Conservation (phyloP, 306 rosid genomes). For the Senna siamea region DNA sequence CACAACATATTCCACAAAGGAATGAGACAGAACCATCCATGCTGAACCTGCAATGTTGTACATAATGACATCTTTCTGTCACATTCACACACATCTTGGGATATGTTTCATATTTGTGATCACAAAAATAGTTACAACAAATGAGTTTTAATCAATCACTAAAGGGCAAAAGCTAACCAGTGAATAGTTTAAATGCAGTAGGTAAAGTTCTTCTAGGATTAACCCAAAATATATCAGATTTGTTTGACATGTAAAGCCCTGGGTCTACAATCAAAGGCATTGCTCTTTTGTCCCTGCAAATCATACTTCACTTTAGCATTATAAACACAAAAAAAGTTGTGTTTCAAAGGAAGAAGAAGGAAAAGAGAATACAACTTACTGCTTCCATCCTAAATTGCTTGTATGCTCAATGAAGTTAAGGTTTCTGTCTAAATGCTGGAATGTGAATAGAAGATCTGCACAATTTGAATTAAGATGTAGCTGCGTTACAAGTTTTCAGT, state of each 20-base stretch:
- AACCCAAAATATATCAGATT: conserved; percentile 77
- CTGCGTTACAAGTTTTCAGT: too few species aligned
- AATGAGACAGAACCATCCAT: conserved; percentile 85
- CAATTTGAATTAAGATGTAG: conserved; percentile 26
- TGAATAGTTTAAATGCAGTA: conserved; percentile 79
- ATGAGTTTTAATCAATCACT: too few species aligned
- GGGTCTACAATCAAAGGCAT: conserved; percentile 92
- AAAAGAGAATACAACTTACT: conserved; percentile 58
- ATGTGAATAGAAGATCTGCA: conserved; percentile 80
- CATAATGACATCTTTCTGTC: too few species aligned
- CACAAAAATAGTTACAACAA: too few species aligned
- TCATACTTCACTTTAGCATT: conserved; percentile 11
- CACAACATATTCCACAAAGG: conserved; percentile 73
- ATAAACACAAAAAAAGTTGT: not conserved
- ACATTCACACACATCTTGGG: too few species aligned
- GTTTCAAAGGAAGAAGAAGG: not conserved
- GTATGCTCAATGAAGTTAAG: conserved; percentile 95
- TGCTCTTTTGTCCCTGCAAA: conserved; percentile 79
- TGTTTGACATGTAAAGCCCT: conserved; percentile 73
- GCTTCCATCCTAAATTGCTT: conserved; percentile 89
- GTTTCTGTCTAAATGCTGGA: conserved; percentile 56
- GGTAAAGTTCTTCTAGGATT: conserved; percentile 73
- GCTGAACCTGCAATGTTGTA: conserved; percentile 78
- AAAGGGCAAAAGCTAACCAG: too few species aligned
- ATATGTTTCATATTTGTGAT: too few species aligned